These are phyloP conservation scores for Lyophyllum atratum DNA, from an alignment of 768 basidiomycete genomes.

Conservation along the genomic window DNA sequence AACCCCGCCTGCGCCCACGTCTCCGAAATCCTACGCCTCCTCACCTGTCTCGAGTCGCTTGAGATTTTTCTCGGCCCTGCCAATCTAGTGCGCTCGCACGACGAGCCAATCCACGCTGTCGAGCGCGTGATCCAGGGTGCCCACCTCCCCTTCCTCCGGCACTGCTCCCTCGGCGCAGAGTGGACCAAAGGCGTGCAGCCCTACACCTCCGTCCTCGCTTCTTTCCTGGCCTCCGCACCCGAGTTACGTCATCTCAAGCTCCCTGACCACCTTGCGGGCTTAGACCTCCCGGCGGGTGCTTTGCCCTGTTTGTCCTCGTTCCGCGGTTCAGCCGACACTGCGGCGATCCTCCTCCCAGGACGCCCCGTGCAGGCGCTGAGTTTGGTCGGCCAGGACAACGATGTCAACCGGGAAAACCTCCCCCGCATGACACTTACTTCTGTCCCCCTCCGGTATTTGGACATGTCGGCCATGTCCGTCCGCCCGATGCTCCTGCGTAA, in stretches of 20 bases:
- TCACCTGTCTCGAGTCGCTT: conserved; percentile 50
- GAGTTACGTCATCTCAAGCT: conserved; percentile 47
- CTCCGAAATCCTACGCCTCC: conserved; percentile 33
- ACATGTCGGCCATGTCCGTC: conserved; percentile 60
- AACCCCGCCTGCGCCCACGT: conserved; percentile 42
- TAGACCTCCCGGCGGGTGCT: conserved; percentile 42
- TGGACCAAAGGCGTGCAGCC: conserved; percentile 42
- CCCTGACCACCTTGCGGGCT: conserved; percentile 43
- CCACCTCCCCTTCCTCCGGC: conserved; percentile 41
- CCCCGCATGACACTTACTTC: conserved; percentile 48
- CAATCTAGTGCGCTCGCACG: conserved; percentile 27
- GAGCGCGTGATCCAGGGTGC: conserved; percentile 43
- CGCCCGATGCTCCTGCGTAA: conserved; percentile 58
- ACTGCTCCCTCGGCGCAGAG: conserved; percentile 47
- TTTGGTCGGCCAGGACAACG: conserved; percentile 58
- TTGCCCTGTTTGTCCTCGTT: conserved; percentile 54
- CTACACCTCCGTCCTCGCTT: conserved; percentile 39
- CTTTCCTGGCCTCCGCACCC: conserved; percentile 45
- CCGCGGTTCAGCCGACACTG: conserved; percentile 61
- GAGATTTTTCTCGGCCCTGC: conserved; percentile 55
- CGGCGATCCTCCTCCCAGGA: conserved; percentile 60
- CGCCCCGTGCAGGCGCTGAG: conserved; percentile 58
- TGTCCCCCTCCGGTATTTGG: conserved; percentile 52
- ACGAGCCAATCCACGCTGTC: conserved; percentile 39
- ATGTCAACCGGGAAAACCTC: conserved; percentile 54